Base-by-base conservation (phyloP, 768 basidiomycete genomes). In the Tulasnella sp. region DNA sequence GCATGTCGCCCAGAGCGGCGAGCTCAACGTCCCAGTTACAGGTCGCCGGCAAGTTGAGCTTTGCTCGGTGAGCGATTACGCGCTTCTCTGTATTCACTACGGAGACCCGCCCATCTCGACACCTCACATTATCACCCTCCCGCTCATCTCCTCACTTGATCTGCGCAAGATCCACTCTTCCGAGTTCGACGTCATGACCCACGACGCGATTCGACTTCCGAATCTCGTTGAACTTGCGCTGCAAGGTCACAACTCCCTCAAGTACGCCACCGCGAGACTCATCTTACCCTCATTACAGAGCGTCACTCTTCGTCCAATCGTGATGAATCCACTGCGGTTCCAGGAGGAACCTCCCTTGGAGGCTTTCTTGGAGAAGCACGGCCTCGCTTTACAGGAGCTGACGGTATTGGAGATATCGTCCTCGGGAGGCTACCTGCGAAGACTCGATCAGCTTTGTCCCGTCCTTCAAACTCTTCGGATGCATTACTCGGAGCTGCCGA, bases 311-410 rank as follows among this genome's bases (percentile, higher is more conserved):
- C 9, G n/a, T 44, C 11, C 14, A 16, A 3, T 11, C 3, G 12
- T 3, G 3, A 34, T 24, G 7, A 11, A 14, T 1, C 3, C 8
- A 8, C 12, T 0, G 28, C 1, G 7, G n/a, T n/a, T 0, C 8
- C 28, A 24, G 24, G 31, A 3, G 28, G 11, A 28, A 31, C 60
- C 60, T 2, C n/a, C 8, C 28, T 31, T 64, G 60, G 8, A 31
- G 31, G 12, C 5, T 3, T 64, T 64, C 28, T 31, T 64, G 60
- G 28, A 64, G 60, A 64, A 34, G n/a, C 60, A 64, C n/a, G 60
- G 60, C 5, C 60, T 64, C 60, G 31, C 3, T 31, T 34, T 64
- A 34, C 28, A 31, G 28, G 60, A 64, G 60, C n/a, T 64, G 12
- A 31, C n/a, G 60, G n/a, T 64, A 28, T 4, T 64, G 60, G 60